A percentile compares a stretch with the other conserved stretches of the same genome.
Evolutionary conservation across 106 monocot genomes (phyloP).

Genomic region (Narthecium ossifragum): DNA sequence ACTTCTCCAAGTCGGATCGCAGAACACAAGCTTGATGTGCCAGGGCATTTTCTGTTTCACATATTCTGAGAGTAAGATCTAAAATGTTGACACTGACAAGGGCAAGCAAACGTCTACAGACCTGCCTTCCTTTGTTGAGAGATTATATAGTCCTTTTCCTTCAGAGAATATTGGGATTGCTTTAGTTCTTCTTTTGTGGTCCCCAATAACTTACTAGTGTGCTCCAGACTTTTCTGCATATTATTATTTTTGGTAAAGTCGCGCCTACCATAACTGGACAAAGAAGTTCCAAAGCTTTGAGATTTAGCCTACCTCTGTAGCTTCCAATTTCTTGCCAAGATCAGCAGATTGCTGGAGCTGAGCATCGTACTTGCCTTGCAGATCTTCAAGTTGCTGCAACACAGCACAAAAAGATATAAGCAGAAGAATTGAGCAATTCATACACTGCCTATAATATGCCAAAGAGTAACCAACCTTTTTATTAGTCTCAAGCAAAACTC

Average conservation of each 20-base stretch:
- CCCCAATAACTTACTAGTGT: slow-evolving; percentile 61
- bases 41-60: slow-evolving; percentile 68
- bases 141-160: slow-evolving; percentile 86
- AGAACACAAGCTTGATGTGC: slow-evolving; percentile 78
- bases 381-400: slow-evolving; percentile 59
- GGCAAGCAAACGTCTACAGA: slow-evolving; percentile 11
- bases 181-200: slow-evolving; percentile 71
- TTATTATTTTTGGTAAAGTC: too few species aligned
- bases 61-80: slow-evolving; percentile 1
- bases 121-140: slow-evolving; percentile 80
- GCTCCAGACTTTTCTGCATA: slow-evolving; percentile 68
- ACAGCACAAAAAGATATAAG: background rate
- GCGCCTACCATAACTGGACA: too few species aligned
- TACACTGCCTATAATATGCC: background rate
- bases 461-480: slow-evolving; percentile 56
- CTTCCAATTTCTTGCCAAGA: slow-evolving; percentile 57
- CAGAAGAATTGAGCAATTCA: background rate
- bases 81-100: background rate
- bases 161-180: slow-evolving; percentile 52
- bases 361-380: slow-evolving; percentile 57
- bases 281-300: background rate
- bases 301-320: slow-evolving; percentile 54
- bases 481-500: slow-evolving; percentile 41
- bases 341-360: slow-evolving; percentile 55
- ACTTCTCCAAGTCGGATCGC: slow-evolving; percentile 80